These are phyloP conservation scores for Amphicarpaea edgeworthii DNA, from an alignment of 306 rosid genomes.

Conservation along the genomic window DNA sequence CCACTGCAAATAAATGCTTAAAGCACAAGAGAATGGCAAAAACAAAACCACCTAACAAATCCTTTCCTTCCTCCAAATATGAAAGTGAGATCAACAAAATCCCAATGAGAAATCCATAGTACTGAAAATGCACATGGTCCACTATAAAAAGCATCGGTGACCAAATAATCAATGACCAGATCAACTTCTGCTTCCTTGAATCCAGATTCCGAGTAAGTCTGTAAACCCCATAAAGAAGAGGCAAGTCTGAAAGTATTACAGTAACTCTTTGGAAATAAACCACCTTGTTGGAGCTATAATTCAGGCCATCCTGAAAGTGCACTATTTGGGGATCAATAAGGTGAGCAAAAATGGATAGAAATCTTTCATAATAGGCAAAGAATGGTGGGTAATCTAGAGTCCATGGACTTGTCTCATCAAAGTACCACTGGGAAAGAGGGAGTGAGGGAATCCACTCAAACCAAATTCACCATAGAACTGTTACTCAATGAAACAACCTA, in stretches of 20 bases:
- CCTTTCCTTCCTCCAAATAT: constrained; percentile 85
- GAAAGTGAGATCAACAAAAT: constrained; percentile 83
- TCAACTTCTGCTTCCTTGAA: constrained; percentile 60
- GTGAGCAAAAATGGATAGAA: constrained; percentile 68
- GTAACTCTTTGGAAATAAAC: constrained; percentile 75
- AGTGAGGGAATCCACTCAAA: constrained; percentile 59
- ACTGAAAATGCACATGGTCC: constrained; percentile 92
- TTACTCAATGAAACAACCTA: not conserved
- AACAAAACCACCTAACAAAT: constrained; percentile 78
- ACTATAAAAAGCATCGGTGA: constrained; percentile 88
- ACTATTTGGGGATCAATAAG: constrained; percentile 77
- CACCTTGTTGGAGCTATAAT: constrained; percentile 59
- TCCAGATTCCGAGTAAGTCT: constrained; percentile 61
- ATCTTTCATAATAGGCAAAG: constrained; percentile 76
- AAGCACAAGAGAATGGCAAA: constrained; percentile 81
- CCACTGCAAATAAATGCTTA: constrained; percentile 93
- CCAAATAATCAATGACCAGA: constrained; percentile 81
- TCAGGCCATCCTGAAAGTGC: constrained; percentile 73
- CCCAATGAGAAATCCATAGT: constrained; percentile 93
- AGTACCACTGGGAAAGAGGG: constrained; percentile 87
- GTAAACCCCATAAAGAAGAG: constrained; percentile 73
- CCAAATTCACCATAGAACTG: no score
- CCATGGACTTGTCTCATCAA: constrained; percentile 88
- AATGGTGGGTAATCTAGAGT: constrained; percentile 94
- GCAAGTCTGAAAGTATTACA: constrained; percentile 71